phyloP scores from a whole-genome alignment of 148 eudicot genomes.

The Salicornia ramosissima region DNA sequence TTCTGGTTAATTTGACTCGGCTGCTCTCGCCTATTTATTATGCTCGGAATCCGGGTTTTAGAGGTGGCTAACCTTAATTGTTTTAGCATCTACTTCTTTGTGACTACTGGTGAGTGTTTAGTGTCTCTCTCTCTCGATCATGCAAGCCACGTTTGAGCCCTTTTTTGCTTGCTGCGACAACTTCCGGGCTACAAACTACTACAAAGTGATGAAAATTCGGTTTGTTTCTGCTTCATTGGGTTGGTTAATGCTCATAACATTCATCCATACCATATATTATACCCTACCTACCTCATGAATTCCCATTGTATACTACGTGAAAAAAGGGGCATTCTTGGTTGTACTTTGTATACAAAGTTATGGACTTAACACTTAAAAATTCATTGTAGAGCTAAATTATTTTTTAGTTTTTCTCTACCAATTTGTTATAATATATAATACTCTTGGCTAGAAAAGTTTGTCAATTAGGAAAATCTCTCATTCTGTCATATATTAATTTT shows the following conservation, averaged over 20 bases:
- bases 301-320: conserved; percentile 23
- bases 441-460: conserved; percentile 24
- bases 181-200: neutral
- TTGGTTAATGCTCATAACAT: conserved; percentile 23
- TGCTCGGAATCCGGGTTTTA: conserved; percentile 22
- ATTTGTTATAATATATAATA: conserved; percentile 26
- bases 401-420: conserved; percentile 16
- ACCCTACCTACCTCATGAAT: conserved; percentile 4
- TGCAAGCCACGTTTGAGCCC: conserved; percentile 12
- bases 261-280: conserved; percentile 20
- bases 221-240: conserved; percentile 13
- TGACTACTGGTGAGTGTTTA: conserved; percentile 22
- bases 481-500: neutral
- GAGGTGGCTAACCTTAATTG: conserved; percentile 13
- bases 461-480: conserved; percentile 12
- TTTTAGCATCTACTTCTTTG: conserved; percentile 20
- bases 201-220: neutral
- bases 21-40: conserved; percentile 15
- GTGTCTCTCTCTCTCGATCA: neutral
- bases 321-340: conserved; percentile 23
- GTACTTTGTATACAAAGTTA: conserved; percentile 23
- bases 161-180: neutral
- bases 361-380: conserved; percentile 16
- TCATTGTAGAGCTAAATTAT: conserved; percentile 20
- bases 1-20: conserved; percentile 12